Conservation (phyloP, 2,329 filamentous ascomycete genomes). For the Ophiostoma sp. region DNA sequence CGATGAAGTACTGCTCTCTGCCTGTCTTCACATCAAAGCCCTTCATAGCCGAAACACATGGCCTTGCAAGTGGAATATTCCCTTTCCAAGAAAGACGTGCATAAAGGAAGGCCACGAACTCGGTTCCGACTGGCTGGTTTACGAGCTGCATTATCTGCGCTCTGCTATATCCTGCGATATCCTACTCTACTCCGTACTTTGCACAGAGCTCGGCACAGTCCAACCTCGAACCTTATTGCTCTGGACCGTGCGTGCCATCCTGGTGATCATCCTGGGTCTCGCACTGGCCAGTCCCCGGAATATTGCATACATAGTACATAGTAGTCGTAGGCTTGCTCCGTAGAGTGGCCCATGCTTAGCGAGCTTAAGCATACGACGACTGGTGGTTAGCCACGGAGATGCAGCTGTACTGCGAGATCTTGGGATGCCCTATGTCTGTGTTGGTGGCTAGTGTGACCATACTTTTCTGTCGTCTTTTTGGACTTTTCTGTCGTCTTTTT, state of each 20-base stretch:
- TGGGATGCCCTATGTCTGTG: neutral
- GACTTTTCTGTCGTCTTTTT: neutral
- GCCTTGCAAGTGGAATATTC: neutral
- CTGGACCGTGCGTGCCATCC: conserved; percentile 4
- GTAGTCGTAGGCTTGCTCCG: neutral
- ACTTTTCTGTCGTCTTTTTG: neutral
- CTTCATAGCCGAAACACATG: neutral
- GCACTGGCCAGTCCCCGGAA: conserved; percentile 8
- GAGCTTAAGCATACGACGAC: neutral
- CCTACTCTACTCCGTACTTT: too few species aligned
- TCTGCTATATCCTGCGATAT: neutral
- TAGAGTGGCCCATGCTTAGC: neutral
- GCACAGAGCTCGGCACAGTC: neutral
- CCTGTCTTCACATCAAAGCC: neutral
- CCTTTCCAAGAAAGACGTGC: neutral
- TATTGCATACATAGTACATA: too few species aligned
- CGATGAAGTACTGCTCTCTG: neutral
- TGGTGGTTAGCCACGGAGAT: neutral
- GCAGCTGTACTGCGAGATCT: neutral
- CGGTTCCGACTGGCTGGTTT: conserved; percentile 5
- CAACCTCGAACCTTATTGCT: neutral
- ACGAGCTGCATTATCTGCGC: too few species aligned
- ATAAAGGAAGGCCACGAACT: neutral
- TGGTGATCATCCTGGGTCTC: neutral
- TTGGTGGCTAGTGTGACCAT: neutral